Conservation (phyloP, 2,329 filamentous ascomycete genomes). For the Sporothrix euskadiensis region DNA sequence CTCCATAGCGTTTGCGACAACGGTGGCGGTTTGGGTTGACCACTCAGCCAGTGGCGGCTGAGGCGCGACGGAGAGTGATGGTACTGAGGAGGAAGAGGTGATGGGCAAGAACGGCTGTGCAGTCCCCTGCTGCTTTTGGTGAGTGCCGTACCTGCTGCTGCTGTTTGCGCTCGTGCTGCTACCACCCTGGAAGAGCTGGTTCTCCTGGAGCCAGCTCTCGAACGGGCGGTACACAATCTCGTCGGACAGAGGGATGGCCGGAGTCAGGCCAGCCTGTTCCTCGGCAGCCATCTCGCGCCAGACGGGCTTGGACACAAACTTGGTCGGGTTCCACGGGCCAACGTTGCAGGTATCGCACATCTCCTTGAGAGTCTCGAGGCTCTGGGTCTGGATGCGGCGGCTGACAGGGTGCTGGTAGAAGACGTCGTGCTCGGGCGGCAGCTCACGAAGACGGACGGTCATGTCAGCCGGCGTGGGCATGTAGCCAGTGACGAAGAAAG, state of each 20-base stretch:
- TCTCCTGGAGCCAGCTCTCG: constrained; percentile 60
- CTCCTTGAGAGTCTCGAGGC: constrained; percentile 55
- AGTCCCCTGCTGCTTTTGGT: not conserved
- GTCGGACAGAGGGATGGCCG: constrained; percentile 61
- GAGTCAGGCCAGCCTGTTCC: constrained; percentile 65
- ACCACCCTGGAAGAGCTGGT: constrained; percentile 40
- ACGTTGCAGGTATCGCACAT: constrained; percentile 61
- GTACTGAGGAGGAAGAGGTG: constrained; percentile 8
- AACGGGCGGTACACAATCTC: constrained; percentile 66
- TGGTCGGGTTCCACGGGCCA: constrained; percentile 53
- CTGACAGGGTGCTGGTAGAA: constrained; percentile 56
- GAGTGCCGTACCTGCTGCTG: not conserved
- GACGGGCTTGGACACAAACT: constrained; percentile 55
- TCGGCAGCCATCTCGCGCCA: constrained; percentile 69
- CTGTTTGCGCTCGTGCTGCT: constrained; percentile 3
- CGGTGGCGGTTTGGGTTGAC: constrained; percentile 25
- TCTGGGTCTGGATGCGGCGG: constrained; percentile 48
- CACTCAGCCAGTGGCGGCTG: constrained; percentile 33
- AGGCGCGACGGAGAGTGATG: not conserved
- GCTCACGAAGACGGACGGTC: constrained; percentile 57
- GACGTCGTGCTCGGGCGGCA: constrained; percentile 57
- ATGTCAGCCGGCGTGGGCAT: constrained; percentile 65
- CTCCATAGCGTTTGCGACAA: constrained; percentile 29
- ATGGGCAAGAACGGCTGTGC: not conserved
- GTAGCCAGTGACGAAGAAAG: constrained; percentile 76